These are phyloP conservation scores for Ceratocystis papillata DNA, from an alignment of 2,329 filamentous ascomycete species.

Conservation along the genomic window DNA sequence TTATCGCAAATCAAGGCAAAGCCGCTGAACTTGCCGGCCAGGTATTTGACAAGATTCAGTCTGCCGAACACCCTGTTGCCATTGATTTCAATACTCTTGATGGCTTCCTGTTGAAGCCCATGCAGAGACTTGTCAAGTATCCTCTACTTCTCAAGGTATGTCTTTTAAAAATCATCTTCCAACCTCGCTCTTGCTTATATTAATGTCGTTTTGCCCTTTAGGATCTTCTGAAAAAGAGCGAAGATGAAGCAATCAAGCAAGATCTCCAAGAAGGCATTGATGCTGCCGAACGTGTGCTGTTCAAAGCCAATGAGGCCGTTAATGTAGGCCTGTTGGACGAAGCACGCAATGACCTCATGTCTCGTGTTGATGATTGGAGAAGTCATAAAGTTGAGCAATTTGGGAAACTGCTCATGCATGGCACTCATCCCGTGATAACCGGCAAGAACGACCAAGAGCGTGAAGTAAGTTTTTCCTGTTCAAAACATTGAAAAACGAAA, in stretches of 20 bases:
- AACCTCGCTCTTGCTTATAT: slow-evolving; percentile 27
- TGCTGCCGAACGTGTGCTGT: slow-evolving; percentile 69
- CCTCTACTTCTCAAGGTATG: slow-evolving; percentile 73
- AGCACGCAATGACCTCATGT: slow-evolving; percentile 69
- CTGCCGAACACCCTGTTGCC: slow-evolving; percentile 67
- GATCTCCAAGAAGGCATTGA: slow-evolving; percentile 70
- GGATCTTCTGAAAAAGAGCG: slow-evolving; percentile 79
- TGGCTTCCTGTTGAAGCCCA: slow-evolving; percentile 89
- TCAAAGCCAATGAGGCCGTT: slow-evolving; percentile 81
- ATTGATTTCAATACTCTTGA: slow-evolving; percentile 79
- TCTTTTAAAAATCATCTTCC: slow-evolving; percentile 10
- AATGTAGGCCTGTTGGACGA: slow-evolving; percentile 76
- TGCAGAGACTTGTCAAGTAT: slow-evolving; percentile 91
- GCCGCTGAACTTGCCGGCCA: slow-evolving; percentile 74
- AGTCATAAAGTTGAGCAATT: slow-evolving; percentile 84
- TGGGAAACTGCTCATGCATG: slow-evolving; percentile 75
- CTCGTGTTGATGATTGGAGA: slow-evolving; percentile 93
- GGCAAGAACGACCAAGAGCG: slow-evolving; percentile 82
- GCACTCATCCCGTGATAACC: slow-evolving; percentile 84
- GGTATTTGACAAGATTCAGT: slow-evolving; percentile 76
- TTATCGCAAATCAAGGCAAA: slow-evolving; percentile 91
- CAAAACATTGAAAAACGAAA: not conserved
- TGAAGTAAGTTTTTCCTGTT: slow-evolving; percentile 51
- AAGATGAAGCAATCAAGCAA: slow-evolving; percentile 56
- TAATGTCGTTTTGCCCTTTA: slow-evolving; percentile 31